Conservation (phyloP, 257 asterid genomes). For the Avicennia marina region DNA sequence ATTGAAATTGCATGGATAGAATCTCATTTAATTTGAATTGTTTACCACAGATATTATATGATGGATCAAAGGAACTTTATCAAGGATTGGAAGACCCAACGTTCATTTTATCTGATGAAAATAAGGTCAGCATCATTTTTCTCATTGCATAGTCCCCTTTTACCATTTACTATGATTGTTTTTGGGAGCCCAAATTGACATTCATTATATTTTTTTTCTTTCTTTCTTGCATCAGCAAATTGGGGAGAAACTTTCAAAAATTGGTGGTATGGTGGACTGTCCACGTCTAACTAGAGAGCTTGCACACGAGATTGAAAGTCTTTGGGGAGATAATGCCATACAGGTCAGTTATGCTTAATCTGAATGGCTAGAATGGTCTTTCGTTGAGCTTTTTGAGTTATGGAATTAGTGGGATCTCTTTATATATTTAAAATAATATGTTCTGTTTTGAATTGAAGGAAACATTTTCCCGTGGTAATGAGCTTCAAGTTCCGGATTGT, state of each 20-base stretch:
- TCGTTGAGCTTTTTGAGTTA: conserved; percentile 4
- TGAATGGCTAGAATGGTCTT: conserved; percentile 6
- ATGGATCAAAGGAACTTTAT: conserved; percentile 87
- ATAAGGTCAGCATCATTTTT: conserved; percentile 51
- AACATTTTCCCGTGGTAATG: conserved; percentile 75
- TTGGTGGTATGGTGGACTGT: conserved; percentile 78
- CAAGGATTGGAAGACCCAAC: conserved; percentile 55
- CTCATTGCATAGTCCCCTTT: too few species aligned
- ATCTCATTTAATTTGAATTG: conserved; percentile 16
- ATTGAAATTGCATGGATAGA: conserved; percentile 8
- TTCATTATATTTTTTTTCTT: too few species aligned
- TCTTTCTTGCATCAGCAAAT: conserved; percentile 51
- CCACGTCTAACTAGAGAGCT: conserved; percentile 71
- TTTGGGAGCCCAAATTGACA: not conserved
- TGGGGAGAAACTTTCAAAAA: conserved; percentile 83
- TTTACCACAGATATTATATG: conserved; percentile 66
- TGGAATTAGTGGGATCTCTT: not conserved
- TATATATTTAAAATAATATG: not conserved
- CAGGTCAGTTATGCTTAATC: conserved; percentile 47
- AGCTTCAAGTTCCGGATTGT: conserved; percentile 96
- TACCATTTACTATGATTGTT: too few species aligned
- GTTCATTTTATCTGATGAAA: conserved; percentile 63
- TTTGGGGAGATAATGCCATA: conserved; percentile 91
- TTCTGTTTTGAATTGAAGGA: conserved; percentile 52
- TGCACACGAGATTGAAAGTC: conserved; percentile 66